Evolutionary conservation across 768 basidiomycete genomes (phyloP).

Genomic region (Coprinopsis marcescibilis): DNA sequence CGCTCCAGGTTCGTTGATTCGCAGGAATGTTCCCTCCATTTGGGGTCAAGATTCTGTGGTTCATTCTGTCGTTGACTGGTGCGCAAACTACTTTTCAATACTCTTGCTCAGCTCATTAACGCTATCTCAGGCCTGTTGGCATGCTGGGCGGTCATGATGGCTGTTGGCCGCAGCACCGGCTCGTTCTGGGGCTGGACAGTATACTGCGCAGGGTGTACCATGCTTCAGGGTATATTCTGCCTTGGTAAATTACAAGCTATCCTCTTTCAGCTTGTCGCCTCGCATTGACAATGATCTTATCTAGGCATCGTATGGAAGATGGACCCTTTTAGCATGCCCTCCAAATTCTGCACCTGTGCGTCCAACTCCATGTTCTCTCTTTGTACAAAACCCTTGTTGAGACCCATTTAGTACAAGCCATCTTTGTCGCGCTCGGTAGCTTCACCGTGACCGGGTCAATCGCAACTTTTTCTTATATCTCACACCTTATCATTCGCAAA

Average conservation of each 20-base stretch:
- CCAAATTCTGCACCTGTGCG: conserved; percentile 51
- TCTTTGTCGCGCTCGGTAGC: conserved; percentile 36
- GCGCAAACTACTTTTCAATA: conserved; percentile 13
- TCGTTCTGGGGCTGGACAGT: conserved; percentile 43
- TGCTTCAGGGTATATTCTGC: conserved; percentile 53
- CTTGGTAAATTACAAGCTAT: conserved; percentile 38
- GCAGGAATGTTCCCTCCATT: conserved; percentile 30
- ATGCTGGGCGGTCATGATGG: conserved; percentile 43
- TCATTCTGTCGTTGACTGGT: conserved; percentile 52
- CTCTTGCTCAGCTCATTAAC: neutral
- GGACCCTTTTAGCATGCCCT: conserved; percentile 56
- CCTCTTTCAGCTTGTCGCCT: neutral
- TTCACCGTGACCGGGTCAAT: conserved; percentile 41
- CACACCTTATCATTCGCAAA: conserved; percentile 31
- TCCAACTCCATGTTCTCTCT: conserved; percentile 1
- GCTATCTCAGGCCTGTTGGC: conserved; percentile 38
- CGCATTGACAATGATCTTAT: neutral
- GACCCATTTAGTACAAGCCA: conserved; percentile 32
- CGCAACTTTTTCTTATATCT: conserved; percentile 40
- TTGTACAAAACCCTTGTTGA: neutral
- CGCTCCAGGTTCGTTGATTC: neutral
- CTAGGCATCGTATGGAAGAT: conserved; percentile 60
- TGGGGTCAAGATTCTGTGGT: conserved; percentile 53
- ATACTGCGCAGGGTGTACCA: conserved; percentile 45
- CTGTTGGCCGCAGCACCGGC: conserved; percentile 38